A percentile compares a stretch with the other conserved stretches of the same genome.
These are phyloP conservation scores for Arthrocladium fulminans DNA, from an alignment of 2,329 filamentous ascomycete genomes.

Conservation along the genomic window DNA sequence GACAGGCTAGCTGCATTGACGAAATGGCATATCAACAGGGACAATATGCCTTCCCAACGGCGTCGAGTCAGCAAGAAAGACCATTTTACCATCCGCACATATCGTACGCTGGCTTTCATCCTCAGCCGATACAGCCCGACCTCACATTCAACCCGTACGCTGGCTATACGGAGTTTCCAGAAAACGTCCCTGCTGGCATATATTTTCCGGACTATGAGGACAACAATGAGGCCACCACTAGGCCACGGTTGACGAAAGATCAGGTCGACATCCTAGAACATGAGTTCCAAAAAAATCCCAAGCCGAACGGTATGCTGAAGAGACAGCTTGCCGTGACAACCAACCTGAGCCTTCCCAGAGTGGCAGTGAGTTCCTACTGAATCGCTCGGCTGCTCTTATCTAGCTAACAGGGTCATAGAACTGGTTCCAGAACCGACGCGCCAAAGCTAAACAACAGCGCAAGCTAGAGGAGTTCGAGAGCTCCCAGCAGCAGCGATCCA, in stretches of 20 bases:
- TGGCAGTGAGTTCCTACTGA: constrained; percentile 35
- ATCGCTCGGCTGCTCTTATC: neutral
- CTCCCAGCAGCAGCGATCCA: constrained; percentile 26
- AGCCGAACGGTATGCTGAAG: constrained; percentile 43
- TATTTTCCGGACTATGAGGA: constrained; percentile 35
- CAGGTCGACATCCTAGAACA: constrained; percentile 43
- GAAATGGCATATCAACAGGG: constrained; percentile 1
- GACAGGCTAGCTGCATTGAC: neutral
- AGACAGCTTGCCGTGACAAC: constrained; percentile 41
- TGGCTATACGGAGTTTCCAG: neutral
- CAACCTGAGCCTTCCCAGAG: constrained; percentile 40
- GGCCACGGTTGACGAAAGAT: constrained; percentile 43
- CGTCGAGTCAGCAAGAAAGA: neutral
- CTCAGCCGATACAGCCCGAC: neutral
- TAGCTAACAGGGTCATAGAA: constrained; percentile 32
- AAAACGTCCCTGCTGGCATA: neutral
- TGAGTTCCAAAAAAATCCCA: constrained; percentile 43
- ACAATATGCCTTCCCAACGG: neutral
- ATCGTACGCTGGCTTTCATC: neutral
- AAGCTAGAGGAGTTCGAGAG: constrained; percentile 42
- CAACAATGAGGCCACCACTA: constrained; percentile 39
- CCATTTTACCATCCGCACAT: neutral
- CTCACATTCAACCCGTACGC: neutral
- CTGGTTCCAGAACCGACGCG: constrained; percentile 46
- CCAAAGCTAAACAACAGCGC: constrained; percentile 45